Percentiles rank a stretch among this genome's conserved stretches.
Conservation (phyloP, 164 flowering plant species). For the Magnolia kwangsiensis region DNA sequence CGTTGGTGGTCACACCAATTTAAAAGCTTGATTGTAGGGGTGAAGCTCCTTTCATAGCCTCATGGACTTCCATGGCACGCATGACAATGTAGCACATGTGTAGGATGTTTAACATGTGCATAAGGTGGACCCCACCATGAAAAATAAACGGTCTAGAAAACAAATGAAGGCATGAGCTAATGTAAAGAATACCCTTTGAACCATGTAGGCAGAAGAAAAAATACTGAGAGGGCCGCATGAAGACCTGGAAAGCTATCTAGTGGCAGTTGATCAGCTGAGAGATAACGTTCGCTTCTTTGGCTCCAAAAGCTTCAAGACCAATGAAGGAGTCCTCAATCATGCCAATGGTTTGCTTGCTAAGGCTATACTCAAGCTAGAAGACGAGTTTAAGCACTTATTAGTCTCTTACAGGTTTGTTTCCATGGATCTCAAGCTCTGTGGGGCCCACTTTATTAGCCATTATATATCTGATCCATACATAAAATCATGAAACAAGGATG, state of each 20-base stretch:
- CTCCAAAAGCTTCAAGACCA: constrained; percentile 61
- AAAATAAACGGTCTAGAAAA: too few species aligned
- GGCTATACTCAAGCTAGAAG: constrained; percentile 86
- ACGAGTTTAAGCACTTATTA: constrained; percentile 73
- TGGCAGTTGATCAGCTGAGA: constrained; percentile 86
- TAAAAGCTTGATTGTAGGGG: too few species aligned
- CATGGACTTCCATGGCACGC: too few species aligned
- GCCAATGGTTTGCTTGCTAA: constrained; percentile 69
- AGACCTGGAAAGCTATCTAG: constrained; percentile 80
- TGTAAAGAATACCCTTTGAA: background rate
- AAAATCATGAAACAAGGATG: too few species aligned
- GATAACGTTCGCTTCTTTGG: constrained; percentile 63
- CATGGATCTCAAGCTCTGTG: background rate
- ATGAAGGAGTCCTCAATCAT: constrained; percentile 76
- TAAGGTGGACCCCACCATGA: too few species aligned
- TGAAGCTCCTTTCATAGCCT: too few species aligned
- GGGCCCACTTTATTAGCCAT: background rate
- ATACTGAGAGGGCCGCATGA: constrained; percentile 94
- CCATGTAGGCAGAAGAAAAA: constrained; percentile 81
- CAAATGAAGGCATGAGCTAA: too few species aligned
- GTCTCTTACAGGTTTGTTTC: constrained; percentile 66
- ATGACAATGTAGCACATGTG: background rate
- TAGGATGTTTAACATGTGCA: too few species aligned
- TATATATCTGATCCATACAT: background rate
- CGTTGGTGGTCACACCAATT: too few species aligned